Base-by-base conservation (phyloP, 805 yeast genomes). In the Phaffomyces antillensis region DNA sequence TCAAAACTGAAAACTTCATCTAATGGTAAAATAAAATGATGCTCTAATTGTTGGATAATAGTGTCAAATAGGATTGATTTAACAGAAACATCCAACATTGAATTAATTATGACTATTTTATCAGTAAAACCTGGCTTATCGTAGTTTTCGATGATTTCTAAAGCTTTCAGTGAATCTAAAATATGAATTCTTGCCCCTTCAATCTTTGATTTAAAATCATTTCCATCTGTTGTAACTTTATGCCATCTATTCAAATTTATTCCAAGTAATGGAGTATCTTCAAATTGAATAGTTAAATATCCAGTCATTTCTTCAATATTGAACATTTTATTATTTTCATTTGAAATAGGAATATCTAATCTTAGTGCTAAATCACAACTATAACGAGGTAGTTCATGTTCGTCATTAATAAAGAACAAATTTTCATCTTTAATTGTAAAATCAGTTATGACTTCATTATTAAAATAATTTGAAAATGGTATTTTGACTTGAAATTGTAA, bases 51-150 rank as follows among this genome's bases (percentile, higher is more conserved):
- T 18, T 53, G 56, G 16, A 59, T 33, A 4, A 59, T 47, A 5
- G 60, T 41, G 30, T 50, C 45, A 18, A 52, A 39, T 7, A 64
- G 45, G 1, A 62, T 53, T 2, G 65, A 57, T 13, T 44, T 49
- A 4, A 63, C 35, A 28, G 47, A 48, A 8, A 52, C 28, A 43
- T 59, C 61, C 0, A 51, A 18, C 18, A 40, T 39, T 1, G 44
- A 40, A 7, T 20, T 5, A 3, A 56, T 23, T 2, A 31, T 40
- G 7, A 53, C 25, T 1, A 15, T 3, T 40, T 48, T 31, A n/a
- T 53, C 51, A 28, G 10, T 26, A 12, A 26, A 26, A 5, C 24
- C 24, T 16, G 49, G 12, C 31, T 25, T 23, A 3, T 24, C 6
- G 10, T 25, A 49, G 24, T 36, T 24, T 35, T 36, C 15, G 39